Evolutionary conservation across 2,329 filamentous ascomycete genomes (phyloP), one percentile per base, ranked within the genome.

Genomic region (Catunica adiposa): DNA sequence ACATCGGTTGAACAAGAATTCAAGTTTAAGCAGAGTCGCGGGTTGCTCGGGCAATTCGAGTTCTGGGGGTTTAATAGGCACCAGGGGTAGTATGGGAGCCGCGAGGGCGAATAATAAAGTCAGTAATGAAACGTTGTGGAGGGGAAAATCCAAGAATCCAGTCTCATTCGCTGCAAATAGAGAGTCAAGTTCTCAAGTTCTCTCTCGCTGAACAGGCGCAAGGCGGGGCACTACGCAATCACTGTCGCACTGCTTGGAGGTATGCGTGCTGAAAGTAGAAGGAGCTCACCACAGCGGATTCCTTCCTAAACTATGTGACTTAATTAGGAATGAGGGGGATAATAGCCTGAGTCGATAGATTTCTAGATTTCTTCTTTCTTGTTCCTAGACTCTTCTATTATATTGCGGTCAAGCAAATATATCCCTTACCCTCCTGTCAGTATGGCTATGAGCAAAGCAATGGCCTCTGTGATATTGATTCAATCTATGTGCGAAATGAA

Each of bases 11-110:
- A 22, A 22, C 9, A 15, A 40, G 50, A 38, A 23, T 20, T 17
- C 4, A 52, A 52, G 50, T 37, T 38, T 38, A 7, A 26, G 34
- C 15, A 17, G 22, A 37, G 50, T 52, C 50, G 50, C 34, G 50
- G 29, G 50, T 52, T 52, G 50, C 50, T 52, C 50, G 50, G 50
- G 50, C 31, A 25, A 52, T 52, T 23, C 22, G 22, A 38, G 50
- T 38, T 38, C 50, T 52, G 50, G 50, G 31, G 50, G 26, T 52
- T 52, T 52, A 52, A 52, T 52, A 52, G 50, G 34, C 50, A 52
- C 29, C 31, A 22, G 31, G 50, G 50, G 22, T n/a, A 25, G n/a
- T 14, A 48, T 23, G 44, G 23, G 2, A 48, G 22, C 15, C 44
- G 11, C 38, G 6, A 42, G n/a, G n/a, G 20, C 3, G 40, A 44